Evolutionary conservation across 257 asterid species (phyloP).

Genomic region (Solanum dulcamara): DNA sequence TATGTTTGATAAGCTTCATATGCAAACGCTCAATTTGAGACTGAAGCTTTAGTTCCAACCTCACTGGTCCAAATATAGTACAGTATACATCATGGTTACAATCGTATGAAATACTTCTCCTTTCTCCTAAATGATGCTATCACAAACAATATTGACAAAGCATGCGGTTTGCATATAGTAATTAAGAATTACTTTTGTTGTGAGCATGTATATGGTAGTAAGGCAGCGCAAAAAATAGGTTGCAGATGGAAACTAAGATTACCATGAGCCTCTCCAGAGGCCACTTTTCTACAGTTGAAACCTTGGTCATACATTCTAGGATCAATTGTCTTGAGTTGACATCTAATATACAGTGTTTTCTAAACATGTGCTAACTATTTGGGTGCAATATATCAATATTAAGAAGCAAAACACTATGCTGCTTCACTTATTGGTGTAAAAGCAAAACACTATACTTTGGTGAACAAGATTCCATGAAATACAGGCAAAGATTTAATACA

Average conservation of each 20-base stretch:
- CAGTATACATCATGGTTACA: not conserved
- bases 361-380: not conserved
- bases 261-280: not conserved
- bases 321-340: not conserved
- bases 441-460: not conserved
- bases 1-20: not conserved
- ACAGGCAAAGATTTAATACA: not conserved
- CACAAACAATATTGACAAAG: not conserved
- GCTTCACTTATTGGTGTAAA: not conserved
- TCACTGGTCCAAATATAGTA: not conserved
- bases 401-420: not conserved
- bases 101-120: not conserved
- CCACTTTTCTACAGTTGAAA: not conserved
- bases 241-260: not conserved
- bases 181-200: not conserved
- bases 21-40: not conserved
- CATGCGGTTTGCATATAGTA: not conserved
- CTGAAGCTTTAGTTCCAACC: not conserved
- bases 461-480: not conserved
- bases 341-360: not conserved
- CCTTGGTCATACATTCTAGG: not conserved
- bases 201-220: not conserved
- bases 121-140: not conserved
- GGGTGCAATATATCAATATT: not conserved
- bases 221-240: not conserved